These are phyloP conservation scores for Malassezia pachydermatis DNA, from an alignment of 1,284 basidiomycete genomes.

Conservation along the genomic window DNA sequence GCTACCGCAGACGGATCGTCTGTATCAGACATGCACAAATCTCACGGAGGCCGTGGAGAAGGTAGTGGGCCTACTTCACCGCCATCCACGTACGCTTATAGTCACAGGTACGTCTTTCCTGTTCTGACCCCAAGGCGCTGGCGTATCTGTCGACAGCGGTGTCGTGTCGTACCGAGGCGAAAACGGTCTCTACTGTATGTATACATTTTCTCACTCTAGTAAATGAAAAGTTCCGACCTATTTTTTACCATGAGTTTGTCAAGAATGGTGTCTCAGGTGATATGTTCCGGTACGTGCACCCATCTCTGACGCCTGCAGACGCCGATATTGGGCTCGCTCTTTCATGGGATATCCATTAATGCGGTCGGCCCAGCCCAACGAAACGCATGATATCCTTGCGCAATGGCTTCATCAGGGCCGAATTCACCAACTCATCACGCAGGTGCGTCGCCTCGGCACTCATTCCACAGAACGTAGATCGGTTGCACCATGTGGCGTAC, in stretches of 20 bases:
- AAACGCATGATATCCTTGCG: slow-evolving; percentile 39
- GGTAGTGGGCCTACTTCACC: slow-evolving; percentile 25
- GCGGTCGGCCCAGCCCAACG: slow-evolving; percentile 38
- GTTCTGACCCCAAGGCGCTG: slow-evolving; percentile 27
- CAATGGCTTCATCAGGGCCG: slow-evolving; percentile 36
- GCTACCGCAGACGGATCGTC: slow-evolving; percentile 25
- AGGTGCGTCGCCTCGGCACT: slow-evolving; percentile 1
- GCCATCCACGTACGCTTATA: slow-evolving; percentile 24
- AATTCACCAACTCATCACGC: slow-evolving; percentile 39
- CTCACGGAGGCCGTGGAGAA: slow-evolving; percentile 23
- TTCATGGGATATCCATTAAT: slow-evolving; percentile 44
- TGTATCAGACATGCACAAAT: slow-evolving; percentile 21
- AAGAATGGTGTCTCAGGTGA: slow-evolving; percentile 27
- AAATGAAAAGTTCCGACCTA: slow-evolving; percentile 43
- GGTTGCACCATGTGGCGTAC: slow-evolving; percentile 41
- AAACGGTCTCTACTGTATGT: slow-evolving; percentile 33
- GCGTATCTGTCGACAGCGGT: slow-evolving; percentile 44
- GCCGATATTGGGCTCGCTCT: slow-evolving; percentile 45
- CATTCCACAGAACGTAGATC: slow-evolving; percentile 41
- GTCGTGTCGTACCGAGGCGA: slow-evolving; percentile 46
- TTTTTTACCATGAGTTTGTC: slow-evolving; percentile 45
- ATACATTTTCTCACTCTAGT: slow-evolving; percentile 5
- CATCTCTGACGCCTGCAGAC: too few species aligned
- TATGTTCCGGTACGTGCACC: slow-evolving; percentile 6
- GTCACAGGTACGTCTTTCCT: slow-evolving; percentile 22